A percentile compares a stretch with the other conserved stretches of the same genome.
phyloP scores from a whole-genome alignment of 257 asterid species.

The Nicotiana tabacum region DNA sequence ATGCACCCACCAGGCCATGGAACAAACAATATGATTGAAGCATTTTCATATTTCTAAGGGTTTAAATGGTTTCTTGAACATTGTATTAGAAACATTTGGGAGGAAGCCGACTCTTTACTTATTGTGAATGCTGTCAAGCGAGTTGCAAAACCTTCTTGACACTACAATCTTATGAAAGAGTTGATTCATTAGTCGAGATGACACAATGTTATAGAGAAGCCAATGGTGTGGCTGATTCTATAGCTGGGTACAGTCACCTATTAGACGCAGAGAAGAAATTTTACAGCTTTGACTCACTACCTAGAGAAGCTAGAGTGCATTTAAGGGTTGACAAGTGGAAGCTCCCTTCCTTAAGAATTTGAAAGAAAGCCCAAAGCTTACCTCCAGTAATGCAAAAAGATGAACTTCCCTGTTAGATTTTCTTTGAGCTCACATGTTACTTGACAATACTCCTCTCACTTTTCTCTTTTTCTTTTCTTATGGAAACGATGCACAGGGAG shows the following conservation, averaged over 20 bases:
- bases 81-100: not conserved
- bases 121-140: too few relatives aligned
- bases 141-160: too few relatives aligned
- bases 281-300: too few relatives aligned
- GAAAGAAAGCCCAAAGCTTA: not conserved
- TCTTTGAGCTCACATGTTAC: not conserved
- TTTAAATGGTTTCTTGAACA: not conserved
- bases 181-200: too few relatives aligned
- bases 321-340: not conserved
- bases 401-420: not conserved
- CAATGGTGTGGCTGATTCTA: too few relatives aligned
- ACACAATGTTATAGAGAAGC: too few relatives aligned
- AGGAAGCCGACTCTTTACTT: not conserved
- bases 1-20: not conserved
- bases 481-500: not conserved
- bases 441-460: not conserved
- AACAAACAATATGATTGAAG: not conserved
- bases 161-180: too few relatives aligned
- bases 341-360: not conserved
- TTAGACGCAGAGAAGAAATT: too few relatives aligned
- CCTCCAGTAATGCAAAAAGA: not conserved
- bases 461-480: not conserved
- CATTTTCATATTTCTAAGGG: not conserved
- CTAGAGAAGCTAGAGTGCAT: too few relatives aligned
- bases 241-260: too few relatives aligned